Base-by-base conservation (phyloP, 371 early-diverging fungal species). In the Furculomyces boomerangus region DNA sequence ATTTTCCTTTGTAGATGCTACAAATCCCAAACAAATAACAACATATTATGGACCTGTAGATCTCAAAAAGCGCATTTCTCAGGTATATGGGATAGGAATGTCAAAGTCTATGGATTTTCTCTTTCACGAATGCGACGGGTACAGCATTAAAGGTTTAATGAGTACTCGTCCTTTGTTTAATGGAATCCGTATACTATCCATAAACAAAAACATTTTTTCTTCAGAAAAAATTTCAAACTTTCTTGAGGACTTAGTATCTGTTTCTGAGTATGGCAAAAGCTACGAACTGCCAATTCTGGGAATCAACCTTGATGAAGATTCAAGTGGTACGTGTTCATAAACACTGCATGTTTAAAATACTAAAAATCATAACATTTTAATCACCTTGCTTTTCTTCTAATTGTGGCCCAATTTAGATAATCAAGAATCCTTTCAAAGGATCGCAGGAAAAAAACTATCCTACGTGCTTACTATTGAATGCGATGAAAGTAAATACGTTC, bases 61-160 rank as follows among this genome's bases (percentile, higher is more conserved):
- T 22, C 5, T 51, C 5, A 5, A 14, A 32, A 30, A 51, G 14
- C 30, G 52, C 10, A 51, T 51, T 35, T 30, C 35, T 8, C 52
- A 51, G 24, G 30, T 51, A 8, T 51, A 30, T 22, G 32, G 52
- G 2, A 32, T 8, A 18, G 3, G 30, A 31, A 37, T 51, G 7
- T 30, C 52, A 10, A 30, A 51, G 52, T 3, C 7, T 25, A 51
- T 51, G 52, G 52, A 51, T 13, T 51, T 31, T 32, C 20, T 51
- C 14, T 51, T 31, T 22, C 29, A 30, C 22, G 52, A 51, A 37
- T 24, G 31, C 26, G 20, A 24, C n/a, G 52, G 30, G 2, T 51
- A 32, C 22, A 25, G 25, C 14, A 26, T 51, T 32, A 51, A 51
- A 28, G 52, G 52, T 8, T 51, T 28, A 3, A 25, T 51, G 16